Conservation (phyloP, 2,329 filamentous ascomycete genomes). For the Westerdykella aurantiaca region DNA sequence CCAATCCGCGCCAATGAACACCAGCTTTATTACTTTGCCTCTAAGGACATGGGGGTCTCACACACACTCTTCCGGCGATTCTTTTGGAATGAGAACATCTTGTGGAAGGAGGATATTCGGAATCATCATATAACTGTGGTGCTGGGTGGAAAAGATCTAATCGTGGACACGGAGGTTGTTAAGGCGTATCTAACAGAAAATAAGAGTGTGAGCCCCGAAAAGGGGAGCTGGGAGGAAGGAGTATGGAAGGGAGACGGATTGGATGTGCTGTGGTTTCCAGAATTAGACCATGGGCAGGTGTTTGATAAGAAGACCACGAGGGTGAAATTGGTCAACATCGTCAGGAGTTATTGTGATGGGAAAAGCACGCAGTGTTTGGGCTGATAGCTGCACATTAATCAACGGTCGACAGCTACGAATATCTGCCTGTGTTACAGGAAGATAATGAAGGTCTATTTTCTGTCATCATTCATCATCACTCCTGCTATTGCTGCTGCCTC, state of each 20-base stretch:
- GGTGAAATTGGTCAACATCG: too few species aligned
- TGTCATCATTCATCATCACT: too few species aligned
- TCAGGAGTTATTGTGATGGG: too few species aligned
- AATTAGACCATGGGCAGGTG: slow-evolving; percentile 57
- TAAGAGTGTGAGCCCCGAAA: slow-evolving; percentile 8
- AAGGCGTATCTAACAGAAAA: slow-evolving; percentile 47
- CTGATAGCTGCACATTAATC: too few species aligned
- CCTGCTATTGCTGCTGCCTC: too few species aligned
- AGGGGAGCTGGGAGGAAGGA: background rate
- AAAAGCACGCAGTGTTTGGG: too few species aligned
- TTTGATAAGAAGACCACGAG: too few species aligned
- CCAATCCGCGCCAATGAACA: slow-evolving; percentile 53
- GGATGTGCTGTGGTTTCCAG: slow-evolving; percentile 53
- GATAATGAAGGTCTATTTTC: too few species aligned
- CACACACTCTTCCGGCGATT: slow-evolving; percentile 61
- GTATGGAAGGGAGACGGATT: slow-evolving; percentile 35
- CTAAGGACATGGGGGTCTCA: slow-evolving; percentile 60
- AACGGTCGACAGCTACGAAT: too few species aligned
- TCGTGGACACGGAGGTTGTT: slow-evolving; percentile 54
- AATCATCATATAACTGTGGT: slow-evolving; percentile 50
- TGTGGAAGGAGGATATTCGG: slow-evolving; percentile 62
- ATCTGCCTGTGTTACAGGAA: too few species aligned
- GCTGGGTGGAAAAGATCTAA: slow-evolving; percentile 56
- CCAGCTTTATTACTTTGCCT: slow-evolving; percentile 66
- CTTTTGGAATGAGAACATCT: slow-evolving; percentile 65